Evolutionary conservation across 192 early-diverging fungal species (phyloP), one percentile per base, ranked within the genome.

Genomic region (Gonapodya sp.): DNA sequence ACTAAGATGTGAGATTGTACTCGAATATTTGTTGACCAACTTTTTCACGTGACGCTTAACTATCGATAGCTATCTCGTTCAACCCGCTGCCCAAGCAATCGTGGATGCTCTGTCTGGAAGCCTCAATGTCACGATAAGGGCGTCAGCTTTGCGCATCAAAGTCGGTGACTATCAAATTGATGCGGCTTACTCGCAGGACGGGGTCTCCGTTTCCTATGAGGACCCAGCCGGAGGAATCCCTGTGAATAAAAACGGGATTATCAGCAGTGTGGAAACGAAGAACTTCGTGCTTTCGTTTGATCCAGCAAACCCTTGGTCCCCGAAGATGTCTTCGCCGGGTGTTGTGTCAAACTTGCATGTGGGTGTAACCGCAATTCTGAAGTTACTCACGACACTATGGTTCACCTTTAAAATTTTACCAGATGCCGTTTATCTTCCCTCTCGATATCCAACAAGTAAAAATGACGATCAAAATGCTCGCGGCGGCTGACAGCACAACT

Each of bases 391-490:
- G 8, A 24, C 8, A 64, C 24, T 24, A 64, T 8, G 46, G 8
- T 64, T 64, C 46, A 64, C 24, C 24, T 64, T 8, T 64, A 24
- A 64, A 8, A 64, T 24, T 24, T 64, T 24, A 8, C 8, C 24
- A 85, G 37, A 89, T 92, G 81, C 91, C 91, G 24, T 92, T 92
- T 64, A 87, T 88, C 73, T 92, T 92, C 81, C 79, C 85, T 33
- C 73, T 92, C 30, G 87, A 85, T 31, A 87, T 92, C 78, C 73
- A 64, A 64, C 46, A 64, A 24, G 46, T 64, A 16, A 8, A 64
- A 64, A 64, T 64, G 46, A 64, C 46, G 24, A 64, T 64, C 46
- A 64, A 64, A 8, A 64, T 64, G 46, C 46, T 64, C 78, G 35
- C 46, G 24, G 46, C 46, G 24, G 46, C 46, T 64, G 46, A 24